A percentile compares a stretch with the other conserved stretches of the same genome.
phyloP scores from a whole-genome alignment of 768 basidiomycete genomes.

The Lanmaoa pseudosensibilis region DNA sequence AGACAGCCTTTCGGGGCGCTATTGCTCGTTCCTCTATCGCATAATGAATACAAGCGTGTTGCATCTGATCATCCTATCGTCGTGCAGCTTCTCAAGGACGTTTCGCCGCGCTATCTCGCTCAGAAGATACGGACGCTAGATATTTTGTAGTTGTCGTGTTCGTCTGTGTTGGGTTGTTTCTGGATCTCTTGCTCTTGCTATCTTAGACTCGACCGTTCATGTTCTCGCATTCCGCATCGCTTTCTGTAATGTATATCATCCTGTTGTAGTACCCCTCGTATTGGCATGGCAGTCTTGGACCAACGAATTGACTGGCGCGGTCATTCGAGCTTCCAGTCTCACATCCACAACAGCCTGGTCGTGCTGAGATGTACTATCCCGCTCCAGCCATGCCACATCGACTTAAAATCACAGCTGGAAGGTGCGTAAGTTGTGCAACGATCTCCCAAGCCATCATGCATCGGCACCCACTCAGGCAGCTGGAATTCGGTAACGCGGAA shows the following conservation, averaged over 20 bases:
- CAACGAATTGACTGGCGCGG: not conserved
- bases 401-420: not conserved
- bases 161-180: not conserved
- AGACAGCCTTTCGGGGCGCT: conserved; percentile 9
- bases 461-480: conserved; percentile 2
- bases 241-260: not conserved
- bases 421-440: not conserved
- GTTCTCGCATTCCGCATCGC: not conserved
- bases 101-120: not conserved
- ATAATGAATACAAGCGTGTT: no score
- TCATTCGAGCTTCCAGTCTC: not conserved
- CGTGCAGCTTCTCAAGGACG: not conserved
- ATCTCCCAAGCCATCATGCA: not conserved
- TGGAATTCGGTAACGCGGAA: not conserved
- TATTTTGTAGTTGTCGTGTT: not conserved
- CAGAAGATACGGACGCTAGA: not conserved
- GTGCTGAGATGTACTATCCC: not conserved
- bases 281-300: no score
- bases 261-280: no score
- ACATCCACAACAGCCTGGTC: no score
- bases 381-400: not conserved
- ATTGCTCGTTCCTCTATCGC: not conserved
- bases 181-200: not conserved
- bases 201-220: not conserved
- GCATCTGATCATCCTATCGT: not conserved